A percentile compares a stretch with the other conserved stretches of the same genome.
phyloP scores from a whole-genome alignment of 129 eudicot genomes.

The Arctium lappa region DNA sequence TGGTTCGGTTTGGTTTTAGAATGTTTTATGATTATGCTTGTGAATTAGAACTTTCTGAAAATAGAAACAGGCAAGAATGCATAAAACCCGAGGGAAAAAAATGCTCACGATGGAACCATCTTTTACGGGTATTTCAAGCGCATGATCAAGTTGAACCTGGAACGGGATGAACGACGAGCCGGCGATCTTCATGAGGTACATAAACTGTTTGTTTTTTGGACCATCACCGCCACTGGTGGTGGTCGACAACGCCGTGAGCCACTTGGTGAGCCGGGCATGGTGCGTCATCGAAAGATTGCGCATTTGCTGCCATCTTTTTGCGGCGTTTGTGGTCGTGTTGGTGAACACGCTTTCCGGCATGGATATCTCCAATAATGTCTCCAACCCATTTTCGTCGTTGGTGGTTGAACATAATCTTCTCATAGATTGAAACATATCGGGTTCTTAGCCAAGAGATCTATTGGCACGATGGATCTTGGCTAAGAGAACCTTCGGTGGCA shows the following conservation, averaged over 20 bases:
- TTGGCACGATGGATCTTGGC: conserved; percentile 1
- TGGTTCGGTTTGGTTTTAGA: not conserved
- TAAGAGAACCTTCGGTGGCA: conserved; percentile 3
- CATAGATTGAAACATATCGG: conserved; percentile 36
- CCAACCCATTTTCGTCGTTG: conserved; percentile 63
- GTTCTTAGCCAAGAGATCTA: not conserved
- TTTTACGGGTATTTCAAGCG: conserved; percentile 41
- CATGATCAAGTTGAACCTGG: conserved; percentile 40
- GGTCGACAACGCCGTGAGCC: conserved; percentile 21
- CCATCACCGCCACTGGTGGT: conserved; percentile 1
- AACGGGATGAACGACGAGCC: conserved; percentile 66
- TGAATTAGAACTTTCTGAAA: not conserved
- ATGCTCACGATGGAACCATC: conserved; percentile 58
- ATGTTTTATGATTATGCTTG: not conserved
- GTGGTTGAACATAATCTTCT: conserved; percentile 58
- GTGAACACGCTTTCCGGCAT: conserved; percentile 71
- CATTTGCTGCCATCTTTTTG: conserved; percentile 66
- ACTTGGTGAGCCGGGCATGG: conserved; percentile 23
- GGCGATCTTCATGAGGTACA: conserved; percentile 63
- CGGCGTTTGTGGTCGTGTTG: conserved; percentile 49
- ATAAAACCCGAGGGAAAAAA: not conserved
- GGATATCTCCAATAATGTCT: conserved; percentile 80
- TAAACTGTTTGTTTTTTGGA: conserved; percentile 42
- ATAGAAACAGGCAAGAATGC: not conserved
- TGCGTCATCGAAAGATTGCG: conserved; percentile 43